A percentile compares a stretch with the other conserved stretches of the same genome.
Conservation (phyloP, 1,284 basidiomycete genomes). For the Marasmius fiardii region DNA sequence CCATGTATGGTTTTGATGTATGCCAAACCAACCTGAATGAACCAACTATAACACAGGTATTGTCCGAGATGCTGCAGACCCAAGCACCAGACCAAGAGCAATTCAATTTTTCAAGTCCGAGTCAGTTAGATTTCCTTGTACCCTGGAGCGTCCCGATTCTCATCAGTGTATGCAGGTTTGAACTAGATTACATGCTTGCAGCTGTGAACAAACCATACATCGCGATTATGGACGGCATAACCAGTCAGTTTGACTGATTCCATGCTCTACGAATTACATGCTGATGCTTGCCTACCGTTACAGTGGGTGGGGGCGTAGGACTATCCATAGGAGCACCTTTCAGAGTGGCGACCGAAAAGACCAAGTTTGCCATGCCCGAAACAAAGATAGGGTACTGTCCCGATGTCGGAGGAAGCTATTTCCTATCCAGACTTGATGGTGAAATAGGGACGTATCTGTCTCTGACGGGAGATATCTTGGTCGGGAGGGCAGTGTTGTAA, state of each 20-base stretch:
- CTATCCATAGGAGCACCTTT: constrained; percentile 87
- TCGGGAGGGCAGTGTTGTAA: constrained; percentile 82
- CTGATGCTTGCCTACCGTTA: constrained; percentile 17
- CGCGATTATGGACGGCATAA: constrained; percentile 86
- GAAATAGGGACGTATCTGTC: constrained; percentile 91
- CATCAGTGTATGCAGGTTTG: constrained; percentile 54
- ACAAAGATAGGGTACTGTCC: constrained; percentile 89
- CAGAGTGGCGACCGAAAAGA: constrained; percentile 92
- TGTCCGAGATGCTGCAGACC: constrained; percentile 43
- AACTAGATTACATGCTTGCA: constrained; percentile 85
- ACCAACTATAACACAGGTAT: constrained; percentile 48
- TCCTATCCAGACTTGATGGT: constrained; percentile 89
- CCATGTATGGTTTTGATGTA: constrained; percentile 8
- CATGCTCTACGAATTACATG: constrained; percentile 7
- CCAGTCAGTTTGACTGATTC: constrained; percentile 56
- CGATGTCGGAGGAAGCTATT: constrained; percentile 91
- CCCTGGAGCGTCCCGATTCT: constrained; percentile 78
- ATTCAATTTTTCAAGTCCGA: constrained; percentile 90
- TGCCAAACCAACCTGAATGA: constrained; percentile 10
- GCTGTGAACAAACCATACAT: constrained; percentile 85
- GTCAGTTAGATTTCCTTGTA: constrained; percentile 62
- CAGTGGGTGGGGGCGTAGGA: constrained; percentile 97
- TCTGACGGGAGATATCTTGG: constrained; percentile 77
- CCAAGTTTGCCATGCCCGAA: constrained; percentile 96
- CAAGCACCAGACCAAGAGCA: constrained; percentile 55